Evolutionary conservation across 192 early-diverging fungal species (phyloP), one percentile per base, ranked within the genome.

Genomic region (Backusella mclennaniae): DNA sequence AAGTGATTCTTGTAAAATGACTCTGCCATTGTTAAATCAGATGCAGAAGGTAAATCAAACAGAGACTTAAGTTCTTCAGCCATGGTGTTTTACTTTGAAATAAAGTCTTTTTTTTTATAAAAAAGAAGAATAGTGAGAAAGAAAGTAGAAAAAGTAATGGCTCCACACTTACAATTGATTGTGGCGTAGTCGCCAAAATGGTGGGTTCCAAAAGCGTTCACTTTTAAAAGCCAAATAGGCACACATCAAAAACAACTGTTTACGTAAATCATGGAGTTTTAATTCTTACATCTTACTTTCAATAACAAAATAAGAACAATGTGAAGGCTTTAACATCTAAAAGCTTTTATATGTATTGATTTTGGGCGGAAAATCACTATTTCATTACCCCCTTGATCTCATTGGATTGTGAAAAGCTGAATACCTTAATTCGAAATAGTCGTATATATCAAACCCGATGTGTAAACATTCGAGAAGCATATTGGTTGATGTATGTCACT

Each of bases 1-100:
- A 80, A 72, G 6, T 31, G 56, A 17, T 39, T 26, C 33, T 63
- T 52, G 31, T 80, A 80, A 66, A 76, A 73, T 29, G 56, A 63
- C 9, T 63, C 56, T 9, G 56, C 56, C 56, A 8, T 17, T 41
- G 36, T 23, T n/a, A 67, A 44, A 56, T 56, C 68, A 41, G 68
- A 36, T 69, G 68, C 19, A 19, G 68, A 36, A 69, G 35, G 68
- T 35, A 63, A 63, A 26, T 63, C 26, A 29, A 63, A 63, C 56
- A 63, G 14, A 23, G 56, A 63, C 11, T 14, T 9, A 29, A 63
- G 56, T 12, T 63, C 23, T 23, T 63, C 56, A 29, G 56, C 12
- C 56, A 63, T 63, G 9, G 3, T 63, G 8, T 29, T 56, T n/a
- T 9, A 21, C 2, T 21, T 56, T 12, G 4, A 14, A 63, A 63